These are phyloP conservation scores for Leptoxyphium fumago DNA, from an alignment of 2,329 filamentous ascomycete species.

Conservation along the genomic window DNA sequence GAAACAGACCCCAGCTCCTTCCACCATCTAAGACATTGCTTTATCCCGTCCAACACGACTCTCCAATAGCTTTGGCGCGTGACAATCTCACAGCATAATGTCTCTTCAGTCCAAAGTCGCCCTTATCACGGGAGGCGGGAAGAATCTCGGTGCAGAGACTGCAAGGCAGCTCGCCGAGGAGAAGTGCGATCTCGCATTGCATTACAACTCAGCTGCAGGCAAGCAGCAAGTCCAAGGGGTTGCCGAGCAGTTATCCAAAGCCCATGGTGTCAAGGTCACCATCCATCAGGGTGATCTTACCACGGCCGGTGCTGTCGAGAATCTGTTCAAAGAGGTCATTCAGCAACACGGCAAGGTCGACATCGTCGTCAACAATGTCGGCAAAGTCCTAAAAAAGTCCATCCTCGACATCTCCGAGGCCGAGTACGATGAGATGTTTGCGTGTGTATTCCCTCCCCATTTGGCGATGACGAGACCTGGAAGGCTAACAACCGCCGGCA, in stretches of 20 bases:
- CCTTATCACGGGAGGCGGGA: conserved; percentile 28
- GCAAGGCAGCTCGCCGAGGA: conserved; percentile 23
- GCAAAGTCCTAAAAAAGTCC: conserved; percentile 35
- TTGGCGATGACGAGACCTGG: too few relatives aligned
- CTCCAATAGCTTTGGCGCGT: too few relatives aligned
- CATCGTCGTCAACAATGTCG: conserved; percentile 37
- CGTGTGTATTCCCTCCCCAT: conserved; percentile 11
- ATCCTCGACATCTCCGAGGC: conserved; percentile 29
- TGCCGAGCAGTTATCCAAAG: conserved; percentile 22
- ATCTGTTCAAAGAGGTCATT: conserved; percentile 27
- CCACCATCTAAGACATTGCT: too few relatives aligned
- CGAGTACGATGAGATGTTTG: conserved; percentile 36
- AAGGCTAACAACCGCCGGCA: background rate
- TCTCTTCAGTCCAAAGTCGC: conserved; percentile 26
- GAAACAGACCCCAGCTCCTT: too few relatives aligned
- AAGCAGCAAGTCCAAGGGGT: conserved; percentile 24
- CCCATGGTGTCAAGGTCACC: conserved; percentile 19
- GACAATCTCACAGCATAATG: conserved; percentile 10
- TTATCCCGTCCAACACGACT: too few relatives aligned
- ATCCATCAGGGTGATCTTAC: conserved; percentile 33
- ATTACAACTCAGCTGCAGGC: conserved; percentile 28
- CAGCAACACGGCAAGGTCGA: conserved; percentile 32
- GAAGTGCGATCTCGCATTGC: conserved; percentile 25
- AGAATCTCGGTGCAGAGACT: conserved; percentile 28
- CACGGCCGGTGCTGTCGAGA: conserved; percentile 24